Evolutionary conservation across 2,329 filamentous ascomycete species (phyloP).

Genomic region (Capronia americana): DNA sequence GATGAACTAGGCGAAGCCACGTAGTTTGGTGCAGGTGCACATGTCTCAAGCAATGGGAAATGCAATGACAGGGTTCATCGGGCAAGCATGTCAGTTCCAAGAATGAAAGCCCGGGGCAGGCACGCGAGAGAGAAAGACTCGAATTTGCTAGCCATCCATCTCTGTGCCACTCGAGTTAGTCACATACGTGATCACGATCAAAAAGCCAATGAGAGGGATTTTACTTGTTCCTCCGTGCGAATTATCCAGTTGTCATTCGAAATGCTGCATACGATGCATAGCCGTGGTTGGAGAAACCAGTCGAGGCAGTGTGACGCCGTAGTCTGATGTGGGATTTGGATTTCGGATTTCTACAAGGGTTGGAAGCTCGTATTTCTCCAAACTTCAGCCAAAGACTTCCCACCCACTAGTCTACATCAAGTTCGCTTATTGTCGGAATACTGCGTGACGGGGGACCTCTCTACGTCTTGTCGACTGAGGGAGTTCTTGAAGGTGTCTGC

Average conservation of each 20-base stretch:
- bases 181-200: neutral
- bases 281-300: neutral
- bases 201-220: conserved; percentile 7
- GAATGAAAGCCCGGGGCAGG: neutral
- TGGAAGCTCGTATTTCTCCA: neutral
- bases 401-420: neutral
- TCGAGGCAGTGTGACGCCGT: neutral
- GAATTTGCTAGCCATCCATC: neutral
- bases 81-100: neutral
- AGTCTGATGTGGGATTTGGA: neutral
- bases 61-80: neutral
- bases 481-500: neutral
- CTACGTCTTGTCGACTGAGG: neutral
- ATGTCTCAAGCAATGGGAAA: neutral
- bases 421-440: neutral
- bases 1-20: conserved; percentile 82
- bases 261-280: neutral
- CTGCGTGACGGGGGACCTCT: neutral
- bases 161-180: neutral
- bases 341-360: neutral
- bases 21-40: neutral
- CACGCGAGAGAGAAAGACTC: neutral
- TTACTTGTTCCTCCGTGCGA: neutral
- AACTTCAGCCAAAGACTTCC: neutral
- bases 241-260: neutral